Evolutionary conservation across 2,329 filamentous ascomycete species (phyloP).

Genomic region (Arthroderma uncinatum): DNA sequence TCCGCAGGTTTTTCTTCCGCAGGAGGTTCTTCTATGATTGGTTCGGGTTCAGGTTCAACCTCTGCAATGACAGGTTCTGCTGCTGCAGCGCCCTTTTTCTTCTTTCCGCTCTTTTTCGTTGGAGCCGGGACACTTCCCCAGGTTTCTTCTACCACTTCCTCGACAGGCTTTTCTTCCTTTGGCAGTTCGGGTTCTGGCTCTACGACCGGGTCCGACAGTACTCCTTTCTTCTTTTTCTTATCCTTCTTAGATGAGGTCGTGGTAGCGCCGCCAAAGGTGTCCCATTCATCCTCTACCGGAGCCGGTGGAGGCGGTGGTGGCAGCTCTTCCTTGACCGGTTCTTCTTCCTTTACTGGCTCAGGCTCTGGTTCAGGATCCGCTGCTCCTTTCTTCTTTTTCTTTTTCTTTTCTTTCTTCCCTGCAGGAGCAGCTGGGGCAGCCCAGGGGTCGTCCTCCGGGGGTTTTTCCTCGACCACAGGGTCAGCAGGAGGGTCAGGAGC

Average conservation of each 20-base stretch:
- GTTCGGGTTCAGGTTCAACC: neutral
- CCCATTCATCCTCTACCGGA: neutral
- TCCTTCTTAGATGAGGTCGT: conserved; percentile 6
- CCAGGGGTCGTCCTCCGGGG: conserved; percentile 15
- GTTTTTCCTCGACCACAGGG: conserved; percentile 28
- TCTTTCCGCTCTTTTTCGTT: conserved; percentile 26
- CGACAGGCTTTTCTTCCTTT: conserved; percentile 14
- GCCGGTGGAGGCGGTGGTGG: neutral
- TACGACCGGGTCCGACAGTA: neutral
- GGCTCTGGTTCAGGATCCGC: neutral
- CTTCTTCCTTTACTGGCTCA: conserved; percentile 5
- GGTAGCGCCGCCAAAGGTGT: neutral
- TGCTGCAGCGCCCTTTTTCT: conserved; percentile 28
- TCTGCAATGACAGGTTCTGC: conserved; percentile 10
- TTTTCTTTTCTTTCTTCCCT: conserved; percentile 21
- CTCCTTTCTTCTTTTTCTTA: conserved; percentile 11
- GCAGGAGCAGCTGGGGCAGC: neutral
- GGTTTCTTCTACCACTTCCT: conserved; percentile 17
- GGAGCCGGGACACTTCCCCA: conserved; percentile 21
- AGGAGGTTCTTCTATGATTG: neutral
- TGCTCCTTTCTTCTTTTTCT: conserved; percentile 22
- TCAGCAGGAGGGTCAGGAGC: conserved; percentile 26
- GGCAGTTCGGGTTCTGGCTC: neutral
- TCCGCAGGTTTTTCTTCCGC: neutral
- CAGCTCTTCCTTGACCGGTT: conserved; percentile 6